Base-by-base conservation (phyloP, 1,139 yeast species). In the Hemisphaericaspora xylofermentans region DNA sequence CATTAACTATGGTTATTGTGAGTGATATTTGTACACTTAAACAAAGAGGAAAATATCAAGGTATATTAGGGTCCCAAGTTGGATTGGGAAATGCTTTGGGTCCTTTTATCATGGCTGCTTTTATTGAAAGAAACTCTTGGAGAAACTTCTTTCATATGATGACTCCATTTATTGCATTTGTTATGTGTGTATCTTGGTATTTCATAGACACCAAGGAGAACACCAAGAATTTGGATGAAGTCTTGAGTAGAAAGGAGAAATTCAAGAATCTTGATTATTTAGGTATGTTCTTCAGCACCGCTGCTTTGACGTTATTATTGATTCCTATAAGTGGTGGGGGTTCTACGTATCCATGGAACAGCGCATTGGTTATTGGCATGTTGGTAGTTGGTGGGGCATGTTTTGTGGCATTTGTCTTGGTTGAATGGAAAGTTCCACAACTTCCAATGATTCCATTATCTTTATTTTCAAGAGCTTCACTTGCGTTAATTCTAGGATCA, bases 291-390 rank as follows among this genome's bases (percentile, higher is more conserved):
- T 57, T 72, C 28, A 65, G 78, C 35, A 61, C 76, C 3, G 63
- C 71, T 1, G 71, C 76, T 1, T 60, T 76, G 29, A 64, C 71
- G 0, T 56, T 76, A 18, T 43, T 76, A 18, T 61, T 78, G 41
- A 63, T 79, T 35, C 78, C 82, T 3, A 52, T 78, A 29, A 68
- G 75, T 53, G 80, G 82, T 4, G 82, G 83, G 38, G 82, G 83
- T 1, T 62, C 72, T 7, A 64, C 74, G 2, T 78, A 66, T 56
- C 50, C 61, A 0, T 79, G 84, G 84, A 53, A 68, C 45, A 70
- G 79, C 37, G 49, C 78, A 0, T 48, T 68, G 15, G 73, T 75
- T 6, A 76, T 79, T 6, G 50, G 62, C 7, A 60, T 79, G 60
- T 64, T 76, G 35, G 50, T 62, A 1, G 54, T 78, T 22, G 82